Evolutionary conservation across 352 stramenopile genomes (phyloP), one percentile per base, ranked within the genome.

Genomic region (Thraustochytrium sp.): DNA sequence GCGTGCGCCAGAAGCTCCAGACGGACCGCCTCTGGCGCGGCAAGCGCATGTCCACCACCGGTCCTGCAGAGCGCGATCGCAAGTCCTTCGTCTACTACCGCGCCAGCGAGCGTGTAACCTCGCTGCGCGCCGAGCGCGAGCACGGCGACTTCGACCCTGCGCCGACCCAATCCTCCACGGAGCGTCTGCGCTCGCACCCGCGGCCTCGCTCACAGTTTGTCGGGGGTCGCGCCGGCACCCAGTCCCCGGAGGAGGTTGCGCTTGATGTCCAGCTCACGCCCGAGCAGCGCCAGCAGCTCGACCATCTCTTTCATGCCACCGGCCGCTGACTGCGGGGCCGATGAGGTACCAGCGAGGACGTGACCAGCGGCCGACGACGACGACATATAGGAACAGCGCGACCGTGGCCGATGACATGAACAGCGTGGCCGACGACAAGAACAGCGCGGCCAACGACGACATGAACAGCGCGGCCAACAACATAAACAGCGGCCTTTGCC

Each of bases 1-100:
- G n/a, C 23, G 9, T 61, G 8, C 68, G 38, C 9, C 31, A 38
- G 0, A 61, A 51, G 34, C 53, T 80, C 29, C 29, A 64, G 48
- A 80, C 68, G 23, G 68, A 80, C 26, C 31, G 40, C 11, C 42
- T 80, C 18, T 80, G 68, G 68, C 29, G 5, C 23, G 23, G 11
- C 0, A 40, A 53, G 36, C n/a, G 46, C 11, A 9, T 56, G 5
- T 16, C n/a, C 62, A 23, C 48, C 18, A 55, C 18, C 18, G 48
- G n/a, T 23, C 18, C 48, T n/a, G 16, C 48, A 0, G 59, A 38
- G 40, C 29, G 53, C 34, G 38, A 46, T 0, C 68, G 68, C 18
- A 80, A 80, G 38, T 55, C 31, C 1, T 80, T 40, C 38, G 68
- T 80, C 21, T 80, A 80, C 68, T 80, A 55, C 34, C 68, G 68